Evolutionary conservation across 2,329 filamentous ascomycete species (phyloP), one percentile per base, ranked within the genome.

Genomic region (Claviceps sp.): DNA sequence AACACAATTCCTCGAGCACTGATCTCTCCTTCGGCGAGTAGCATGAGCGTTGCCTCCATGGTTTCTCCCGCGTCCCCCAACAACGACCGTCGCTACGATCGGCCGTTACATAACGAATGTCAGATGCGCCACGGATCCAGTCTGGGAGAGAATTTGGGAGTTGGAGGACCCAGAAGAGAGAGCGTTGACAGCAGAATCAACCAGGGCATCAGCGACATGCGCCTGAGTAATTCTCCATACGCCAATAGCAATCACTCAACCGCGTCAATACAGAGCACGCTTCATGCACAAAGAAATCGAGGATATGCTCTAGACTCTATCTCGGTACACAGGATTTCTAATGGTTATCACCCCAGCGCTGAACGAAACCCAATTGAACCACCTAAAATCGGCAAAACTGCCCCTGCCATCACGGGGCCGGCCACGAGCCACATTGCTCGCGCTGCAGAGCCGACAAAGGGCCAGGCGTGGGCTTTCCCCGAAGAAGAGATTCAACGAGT

Each of bases 381-480:
- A 11, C 30, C 30, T 34, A 80, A 76, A 63, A 73, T 74, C 8
- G 72, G 78, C 50, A 77, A 83, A 57, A 83, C 82, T 2, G 87
- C 87, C 3, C 87, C 87, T 5, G 80, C 85, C 8, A 91, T 91
- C 60, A 87, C 84, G 26, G 85, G 85, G 58, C 85, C 73, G 56
- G 84, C 74, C 57, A 82, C 71, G 50, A 78, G 74, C 68, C 80
- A 71, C 61, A 87, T 76, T 70, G 84, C 79, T 61, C 82, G 73
- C 58, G 87, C 87, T 41, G 82, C 85, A 34, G 84, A 88, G 64
- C 86, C 87, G 5, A 90, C 85, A 11, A 89, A 89, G 65, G 87
- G 87, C 63, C 86, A 85, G 64, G 84, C 87, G 4, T 91, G 87
- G 86, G 87, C 87, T 58, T 90, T 90, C 59, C 86, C 87, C 1